phyloP scores from a whole-genome alignment of 495 filamentous ascomycete genomes.

The Aspergillus leporis region DNA sequence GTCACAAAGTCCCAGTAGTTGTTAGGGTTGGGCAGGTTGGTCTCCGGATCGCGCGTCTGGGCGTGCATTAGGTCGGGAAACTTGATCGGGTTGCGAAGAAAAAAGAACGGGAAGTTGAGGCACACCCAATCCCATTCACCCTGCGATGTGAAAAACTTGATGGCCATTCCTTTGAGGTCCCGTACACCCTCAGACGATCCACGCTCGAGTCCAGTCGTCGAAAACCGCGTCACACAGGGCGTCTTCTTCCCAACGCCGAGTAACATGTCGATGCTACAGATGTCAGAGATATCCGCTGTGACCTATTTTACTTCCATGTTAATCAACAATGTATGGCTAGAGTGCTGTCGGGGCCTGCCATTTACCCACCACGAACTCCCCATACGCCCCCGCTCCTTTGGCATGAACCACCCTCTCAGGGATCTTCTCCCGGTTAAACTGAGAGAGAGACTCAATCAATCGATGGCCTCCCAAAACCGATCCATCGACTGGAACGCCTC shows the following conservation, averaged over 20 bases:
- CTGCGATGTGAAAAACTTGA: slow-evolving; percentile 72
- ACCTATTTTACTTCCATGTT: too few species aligned
- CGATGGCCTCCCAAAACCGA: too few species aligned
- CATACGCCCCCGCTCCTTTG: too few species aligned
- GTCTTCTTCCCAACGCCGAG: slow-evolving; percentile 44
- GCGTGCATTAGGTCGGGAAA: slow-evolving; percentile 54
- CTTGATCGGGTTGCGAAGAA: slow-evolving; percentile 56
- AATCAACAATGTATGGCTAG: too few species aligned
- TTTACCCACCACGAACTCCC: too few species aligned
- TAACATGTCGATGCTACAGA: not conserved
- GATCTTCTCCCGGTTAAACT: too few species aligned
- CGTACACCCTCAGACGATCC: slow-evolving; percentile 59
- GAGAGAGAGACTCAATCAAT: too few species aligned
- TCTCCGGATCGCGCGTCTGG: slow-evolving; percentile 51
- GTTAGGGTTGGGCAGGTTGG: slow-evolving; percentile 48
- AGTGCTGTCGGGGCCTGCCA: too few species aligned
- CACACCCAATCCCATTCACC: slow-evolving; percentile 69
- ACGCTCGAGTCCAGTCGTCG: slow-evolving; percentile 59
- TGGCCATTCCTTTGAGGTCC: slow-evolving; percentile 59
- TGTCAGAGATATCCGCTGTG: too few species aligned
- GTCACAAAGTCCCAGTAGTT: slow-evolving; percentile 23
- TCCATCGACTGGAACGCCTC: too few species aligned
- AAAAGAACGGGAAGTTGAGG: slow-evolving; percentile 52
- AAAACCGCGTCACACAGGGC: slow-evolving; percentile 44
- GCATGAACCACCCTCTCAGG: too few species aligned